Conservation (phyloP, 2,329 filamentous ascomycete genomes). For the Mollisia scopiformis region DNA sequence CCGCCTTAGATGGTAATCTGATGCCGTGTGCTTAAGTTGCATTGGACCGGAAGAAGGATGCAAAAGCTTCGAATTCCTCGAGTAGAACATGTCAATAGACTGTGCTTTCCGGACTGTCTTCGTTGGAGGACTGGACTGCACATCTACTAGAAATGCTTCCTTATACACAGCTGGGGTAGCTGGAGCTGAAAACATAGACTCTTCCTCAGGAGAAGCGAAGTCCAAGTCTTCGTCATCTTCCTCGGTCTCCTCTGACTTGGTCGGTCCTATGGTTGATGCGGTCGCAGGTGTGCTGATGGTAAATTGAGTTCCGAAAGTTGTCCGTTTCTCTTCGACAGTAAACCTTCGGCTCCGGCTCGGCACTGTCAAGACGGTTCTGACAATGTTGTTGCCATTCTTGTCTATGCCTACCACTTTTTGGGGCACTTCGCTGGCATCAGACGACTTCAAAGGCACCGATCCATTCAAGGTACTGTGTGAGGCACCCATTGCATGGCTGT, state of each 20-base stretch:
- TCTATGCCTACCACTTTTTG: neutral
- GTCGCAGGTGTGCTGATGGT: neutral
- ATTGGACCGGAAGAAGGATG: neutral
- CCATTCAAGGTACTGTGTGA: neutral
- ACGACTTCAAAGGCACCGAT: neutral
- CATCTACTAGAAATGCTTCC: conserved; percentile 34
- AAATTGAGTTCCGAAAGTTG: conserved; percentile 8
- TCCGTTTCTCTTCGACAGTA: conserved; percentile 1
- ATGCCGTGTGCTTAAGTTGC: conserved; percentile 20
- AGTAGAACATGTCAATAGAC: conserved; percentile 25
- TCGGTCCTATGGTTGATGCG: neutral
- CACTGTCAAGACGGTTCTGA: conserved; percentile 24
- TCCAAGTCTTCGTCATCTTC: conserved; percentile 19
- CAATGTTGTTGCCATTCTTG: conserved; percentile 18
- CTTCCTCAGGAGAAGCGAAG: conserved; percentile 16
- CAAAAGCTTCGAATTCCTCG: conserved; percentile 10
- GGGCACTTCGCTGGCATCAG: neutral
- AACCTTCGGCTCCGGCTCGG: conserved; percentile 10
- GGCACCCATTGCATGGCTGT: neutral
- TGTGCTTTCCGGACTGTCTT: conserved; percentile 19
- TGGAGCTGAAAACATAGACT: conserved; percentile 14
- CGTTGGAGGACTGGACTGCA: conserved; percentile 25
- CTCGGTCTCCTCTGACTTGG: neutral
- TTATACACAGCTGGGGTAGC: conserved; percentile 28
- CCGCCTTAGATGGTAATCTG: conserved; percentile 17